These are phyloP conservation scores for Papilionanthe hybrid DNA, from an alignment of 116 monocot genomes.

Conservation along the genomic window DNA sequence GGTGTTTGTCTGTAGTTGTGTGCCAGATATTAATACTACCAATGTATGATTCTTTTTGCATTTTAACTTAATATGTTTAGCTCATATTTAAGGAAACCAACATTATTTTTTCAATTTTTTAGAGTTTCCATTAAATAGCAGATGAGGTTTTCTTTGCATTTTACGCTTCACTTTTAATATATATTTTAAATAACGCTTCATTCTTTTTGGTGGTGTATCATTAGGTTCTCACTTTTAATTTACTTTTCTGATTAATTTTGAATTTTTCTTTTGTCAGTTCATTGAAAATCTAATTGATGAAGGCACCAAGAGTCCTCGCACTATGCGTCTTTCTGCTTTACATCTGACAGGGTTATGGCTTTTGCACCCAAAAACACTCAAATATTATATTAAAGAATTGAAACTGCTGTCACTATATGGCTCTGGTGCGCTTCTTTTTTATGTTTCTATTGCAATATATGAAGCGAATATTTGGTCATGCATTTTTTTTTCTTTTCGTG, in stretches of 20 bases:
- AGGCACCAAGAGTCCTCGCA: constrained; percentile 87
- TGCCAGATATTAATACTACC: no score
- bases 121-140: not conserved
- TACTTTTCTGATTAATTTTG: not conserved
- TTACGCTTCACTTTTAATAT: not conserved
- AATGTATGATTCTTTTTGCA: no score
- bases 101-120: not conserved
- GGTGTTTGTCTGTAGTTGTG: not conserved
- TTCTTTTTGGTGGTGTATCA: not conserved
- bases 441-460: not conserved
- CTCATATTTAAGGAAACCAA: not conserved
- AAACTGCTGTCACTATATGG: constrained; percentile 79
- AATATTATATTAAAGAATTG: constrained; percentile 82
- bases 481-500: not conserved
- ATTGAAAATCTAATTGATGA: constrained; percentile 75
- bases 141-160: not conserved
- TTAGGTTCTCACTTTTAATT: not conserved
- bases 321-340: constrained; percentile 84
- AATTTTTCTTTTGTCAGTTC: constrained; percentile 37
- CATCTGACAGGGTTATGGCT: constrained; percentile 88
- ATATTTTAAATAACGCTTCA: not conserved
- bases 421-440: constrained; percentile 50
- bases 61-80: no score
- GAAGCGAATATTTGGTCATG: not conserved
- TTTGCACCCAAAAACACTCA: constrained; percentile 54